Percentiles rank a stretch among this genome's conserved stretches.
Evolutionary conservation across 2,329 filamentous ascomycete species (phyloP).

Genomic region (Pestalotiopsis sp.): DNA sequence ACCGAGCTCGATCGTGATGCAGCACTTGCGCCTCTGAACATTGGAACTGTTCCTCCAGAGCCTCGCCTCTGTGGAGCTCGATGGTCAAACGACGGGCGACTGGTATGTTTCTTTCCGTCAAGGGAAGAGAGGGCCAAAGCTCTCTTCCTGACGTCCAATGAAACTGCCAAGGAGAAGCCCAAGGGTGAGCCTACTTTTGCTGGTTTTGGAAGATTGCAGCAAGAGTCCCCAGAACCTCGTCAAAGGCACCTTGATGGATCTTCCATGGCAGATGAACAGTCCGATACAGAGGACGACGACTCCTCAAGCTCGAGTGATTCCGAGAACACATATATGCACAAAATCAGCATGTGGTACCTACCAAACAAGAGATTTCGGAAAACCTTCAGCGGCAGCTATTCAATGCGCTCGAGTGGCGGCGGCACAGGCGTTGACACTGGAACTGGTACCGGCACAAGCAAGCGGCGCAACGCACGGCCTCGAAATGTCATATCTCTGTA

Average conservation of each 20-base stretch:
- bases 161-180: constrained; percentile 49
- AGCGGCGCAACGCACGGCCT: constrained; percentile 48
- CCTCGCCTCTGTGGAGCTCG: constrained; percentile 63
- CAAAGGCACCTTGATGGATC: constrained; percentile 52
- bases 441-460: constrained; percentile 56
- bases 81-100: constrained; percentile 64
- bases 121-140: constrained; percentile 64
- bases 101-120: constrained; percentile 71
- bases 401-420: constrained; percentile 61
- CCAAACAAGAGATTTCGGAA: constrained; percentile 55
- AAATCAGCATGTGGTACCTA: constrained; percentile 60
- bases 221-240: constrained; percentile 51
- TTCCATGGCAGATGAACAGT: constrained; percentile 55
- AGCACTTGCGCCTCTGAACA: constrained; percentile 53
- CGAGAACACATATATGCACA: constrained; percentile 65
- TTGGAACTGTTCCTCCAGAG: constrained; percentile 57
- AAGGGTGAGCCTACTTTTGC: constrained; percentile 61
- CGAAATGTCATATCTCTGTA: constrained; percentile 78
- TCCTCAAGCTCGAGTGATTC: constrained; percentile 61
- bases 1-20: constrained; percentile 50
- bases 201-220: constrained; percentile 58
- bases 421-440: constrained; percentile 63
- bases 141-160: constrained; percentile 49
- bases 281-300: constrained; percentile 51
- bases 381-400: constrained; percentile 60